Base-by-base conservation (phyloP, 257 asterid species). In the Henckelia pumila region DNA sequence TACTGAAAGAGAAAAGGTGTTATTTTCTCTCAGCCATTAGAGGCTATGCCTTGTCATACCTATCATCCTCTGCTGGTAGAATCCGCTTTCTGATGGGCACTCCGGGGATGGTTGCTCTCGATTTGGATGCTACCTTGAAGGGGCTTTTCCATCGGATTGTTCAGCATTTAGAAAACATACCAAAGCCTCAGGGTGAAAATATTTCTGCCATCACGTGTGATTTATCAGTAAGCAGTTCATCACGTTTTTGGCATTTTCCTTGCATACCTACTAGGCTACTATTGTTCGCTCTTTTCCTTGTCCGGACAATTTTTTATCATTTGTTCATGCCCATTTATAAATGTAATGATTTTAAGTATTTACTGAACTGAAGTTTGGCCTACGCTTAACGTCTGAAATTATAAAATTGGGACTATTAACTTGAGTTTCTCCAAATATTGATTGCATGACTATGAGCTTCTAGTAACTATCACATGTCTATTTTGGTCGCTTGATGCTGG, bases 71-170 rank as follows among this genome's bases (percentile, higher is more conserved):
- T 79, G 97, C 96, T 76, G 92, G 97, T 76, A 84, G 99, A 88
- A 87, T 94, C 78, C 92, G 97, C 63, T 90, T 94, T 89, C 84
- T 94, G 76, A 88, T 94, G 84, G 91, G 95, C 56, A 91, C 97
- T 35, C 99, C 99, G 7, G 99, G 99, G 76, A 94, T 94, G 99
- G 92, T 94, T 73, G 99, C 99, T 75, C 99, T 94, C 72, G 97
- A 94, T 78, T 80, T 94, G 57, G 99, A 94, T 83, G 75, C 95
- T 44, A 83, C 85, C 71, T 76, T 94, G 81, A 94, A 94, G 84
- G 92, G 95, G 56, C 88, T 88, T 79, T 81, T 94, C 76, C 95
- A 90, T 77, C 85, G 81, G 87, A 86, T 94, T 63, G 92, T 94
- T 80, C 95, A 88, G 77, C 96, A 94, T 80, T 92, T 94, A 55